Evolutionary conservation across 2,329 filamentous ascomycete species (phyloP), one percentile per base, ranked within the genome.

Genomic region (Exophiala sp.): DNA sequence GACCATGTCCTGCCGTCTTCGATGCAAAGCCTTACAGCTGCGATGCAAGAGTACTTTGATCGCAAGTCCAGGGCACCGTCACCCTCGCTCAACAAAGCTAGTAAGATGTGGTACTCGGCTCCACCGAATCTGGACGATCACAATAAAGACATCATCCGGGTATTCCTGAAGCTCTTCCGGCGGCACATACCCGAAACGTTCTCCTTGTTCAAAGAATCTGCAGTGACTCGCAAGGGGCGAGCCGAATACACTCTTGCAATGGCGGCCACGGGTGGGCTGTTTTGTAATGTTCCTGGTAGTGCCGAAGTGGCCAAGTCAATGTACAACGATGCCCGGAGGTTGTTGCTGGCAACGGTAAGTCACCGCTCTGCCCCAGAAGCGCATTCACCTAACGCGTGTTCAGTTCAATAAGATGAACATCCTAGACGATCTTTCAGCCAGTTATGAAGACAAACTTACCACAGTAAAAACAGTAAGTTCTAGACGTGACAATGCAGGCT

Each of bases 31-130:
- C 34, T 57, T 33, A 49, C 51, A 5, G 44, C 43, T 8, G 42
- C 41, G 42, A 57, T 57, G 54, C 54, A 57, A 42, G 54, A 57
- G 32, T 53, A 57, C 39, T 57, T 57, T 20, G 54, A 57, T 29
- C 36, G 54, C 6, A 57, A 57, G 29, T 53, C 54, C 9, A n/a
- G 44, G 29, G 54, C 50, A 14, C 45, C 47, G 32, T 52, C 54
- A 3, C 50, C 54, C 32, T 48, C 50, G 8, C 42, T 52, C 29
- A 43, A 50, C 46, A 53, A 54, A 24, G 42, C 46, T 6, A 43
- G 46, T 16, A 44, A 32, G n/a, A 53, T 49, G 44, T 57, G 54
- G 54, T 52, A 50, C 36, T 57, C 54, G 11, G 41, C 50, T 32
- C 54, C 54, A 3, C 54, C 54, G 14, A 42, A 53, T 34, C n/a